Percentiles rank a stretch among this genome's conserved stretches.
Conservation (phyloP, 148 eudicot genomes). For the Nepenthes mirabilis region DNA sequence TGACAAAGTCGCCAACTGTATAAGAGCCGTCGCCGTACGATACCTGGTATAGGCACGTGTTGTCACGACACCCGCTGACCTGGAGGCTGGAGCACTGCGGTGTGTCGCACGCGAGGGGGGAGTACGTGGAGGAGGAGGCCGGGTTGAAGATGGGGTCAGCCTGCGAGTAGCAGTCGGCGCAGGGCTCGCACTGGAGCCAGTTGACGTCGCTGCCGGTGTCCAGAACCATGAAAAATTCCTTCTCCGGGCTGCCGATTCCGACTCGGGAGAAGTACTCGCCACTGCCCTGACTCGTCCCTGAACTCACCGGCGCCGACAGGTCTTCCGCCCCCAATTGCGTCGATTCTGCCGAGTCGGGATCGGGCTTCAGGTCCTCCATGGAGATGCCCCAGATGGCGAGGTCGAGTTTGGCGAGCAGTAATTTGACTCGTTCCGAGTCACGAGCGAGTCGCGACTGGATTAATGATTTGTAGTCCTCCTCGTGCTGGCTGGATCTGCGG, state of each 20-base stretch:
- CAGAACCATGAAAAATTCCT: slow-evolving; percentile 36
- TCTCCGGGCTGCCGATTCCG: slow-evolving; percentile 59
- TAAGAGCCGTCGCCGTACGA: slow-evolving; percentile 88
- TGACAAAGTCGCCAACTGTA: slow-evolving; percentile 57
- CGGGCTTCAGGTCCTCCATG: slow-evolving; percentile 20
- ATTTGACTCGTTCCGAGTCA: slow-evolving; percentile 40
- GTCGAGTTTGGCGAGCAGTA: slow-evolving; percentile 16
- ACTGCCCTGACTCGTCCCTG: slow-evolving; percentile 54
- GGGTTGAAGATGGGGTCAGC: slow-evolving; percentile 59
- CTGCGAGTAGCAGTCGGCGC: slow-evolving; percentile 65
- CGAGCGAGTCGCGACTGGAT: slow-evolving; percentile 55
- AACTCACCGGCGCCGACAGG: slow-evolving; percentile 36
- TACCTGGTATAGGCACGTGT: slow-evolving; percentile 49
- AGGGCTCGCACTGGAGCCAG: slow-evolving; percentile 82
- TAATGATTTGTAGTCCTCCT: slow-evolving; percentile 29
- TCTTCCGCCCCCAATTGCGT: slow-evolving; percentile 7
- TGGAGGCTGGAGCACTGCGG: slow-evolving; percentile 36
- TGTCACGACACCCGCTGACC: slow-evolving; percentile 26
- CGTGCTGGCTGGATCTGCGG: slow-evolving; percentile 9
- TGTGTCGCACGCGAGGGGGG: slow-evolving; percentile 28
- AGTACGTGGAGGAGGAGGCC: slow-evolving; percentile 29
- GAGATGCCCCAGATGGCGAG: slow-evolving; percentile 14
- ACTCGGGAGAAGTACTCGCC: slow-evolving; percentile 82
- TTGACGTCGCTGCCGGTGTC: slow-evolving; percentile 81
- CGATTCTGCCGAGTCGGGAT: neutral